Percentiles rank a stretch among this genome's conserved stretches.
Evolutionary conservation across 495 filamentous ascomycete genomes (phyloP).

Genomic region (Achaetomiella virescens): DNA sequence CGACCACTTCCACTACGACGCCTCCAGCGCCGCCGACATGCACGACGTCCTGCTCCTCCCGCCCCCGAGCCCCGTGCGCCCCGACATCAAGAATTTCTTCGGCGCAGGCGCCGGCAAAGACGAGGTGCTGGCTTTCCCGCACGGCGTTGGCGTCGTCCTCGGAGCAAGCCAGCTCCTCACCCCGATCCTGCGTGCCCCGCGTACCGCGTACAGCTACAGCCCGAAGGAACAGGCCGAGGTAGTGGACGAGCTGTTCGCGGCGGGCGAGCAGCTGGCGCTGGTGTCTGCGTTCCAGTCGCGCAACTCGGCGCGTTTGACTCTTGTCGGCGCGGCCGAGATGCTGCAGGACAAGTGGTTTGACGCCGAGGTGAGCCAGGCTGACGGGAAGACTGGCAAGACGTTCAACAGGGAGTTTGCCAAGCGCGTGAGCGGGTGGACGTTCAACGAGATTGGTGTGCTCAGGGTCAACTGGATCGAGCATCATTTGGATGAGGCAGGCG

Average conservation of each 20-base stretch:
- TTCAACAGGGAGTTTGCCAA: slow-evolving; percentile 82
- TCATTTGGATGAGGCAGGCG: slow-evolving; percentile 54
- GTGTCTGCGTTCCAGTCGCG: slow-evolving; percentile 81
- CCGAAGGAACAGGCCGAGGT: slow-evolving; percentile 74
- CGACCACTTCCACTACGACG: slow-evolving; percentile 94
- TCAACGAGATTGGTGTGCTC: slow-evolving; percentile 87
- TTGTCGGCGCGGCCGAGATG: slow-evolving; percentile 80
- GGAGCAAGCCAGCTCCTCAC: slow-evolving; percentile 69
- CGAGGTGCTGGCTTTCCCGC: slow-evolving; percentile 68
- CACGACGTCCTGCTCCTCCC: slow-evolving; percentile 85
- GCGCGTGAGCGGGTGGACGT: slow-evolving; percentile 80
- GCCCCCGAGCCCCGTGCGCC: slow-evolving; percentile 52
- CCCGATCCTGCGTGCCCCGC: slow-evolving; percentile 73
- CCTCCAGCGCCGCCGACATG: slow-evolving; percentile 62
- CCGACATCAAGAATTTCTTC: slow-evolving; percentile 76
- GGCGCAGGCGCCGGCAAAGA: slow-evolving; percentile 46
- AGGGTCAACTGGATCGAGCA: slow-evolving; percentile 80
- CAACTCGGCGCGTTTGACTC: slow-evolving; percentile 85
- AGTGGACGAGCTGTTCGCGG: slow-evolving; percentile 71
- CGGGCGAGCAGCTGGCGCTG: slow-evolving; percentile 73
- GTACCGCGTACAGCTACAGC: slow-evolving; percentile 88
- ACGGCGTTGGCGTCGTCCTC: slow-evolving; percentile 70
- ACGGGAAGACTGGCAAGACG: slow-evolving; percentile 49
- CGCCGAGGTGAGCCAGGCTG: slow-evolving; percentile 62
- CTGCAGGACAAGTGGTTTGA: slow-evolving; percentile 88